Evolutionary conservation across 2,329 filamentous ascomycete genomes (phyloP).

Genomic region (Malbranchea cinnamomea): DNA sequence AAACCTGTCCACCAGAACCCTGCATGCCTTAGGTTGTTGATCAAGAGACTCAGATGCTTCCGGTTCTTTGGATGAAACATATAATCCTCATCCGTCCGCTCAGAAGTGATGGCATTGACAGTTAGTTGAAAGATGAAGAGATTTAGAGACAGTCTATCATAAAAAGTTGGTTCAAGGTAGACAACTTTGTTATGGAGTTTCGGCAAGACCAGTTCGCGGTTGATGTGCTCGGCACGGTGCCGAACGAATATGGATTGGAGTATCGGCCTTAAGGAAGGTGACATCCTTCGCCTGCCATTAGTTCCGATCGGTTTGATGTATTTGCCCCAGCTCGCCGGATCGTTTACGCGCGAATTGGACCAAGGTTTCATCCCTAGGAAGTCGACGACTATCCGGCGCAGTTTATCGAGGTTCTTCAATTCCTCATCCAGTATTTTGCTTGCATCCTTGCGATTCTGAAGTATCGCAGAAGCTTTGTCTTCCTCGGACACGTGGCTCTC

Average conservation of each 20-base stretch:
- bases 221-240: conserved; percentile 57
- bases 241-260: conserved; percentile 72
- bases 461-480: conserved; percentile 13
- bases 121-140: conserved; percentile 72
- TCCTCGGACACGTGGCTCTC: conserved; percentile 3
- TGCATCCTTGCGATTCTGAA: conserved; percentile 21
- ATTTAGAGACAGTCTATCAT: conserved; percentile 71
- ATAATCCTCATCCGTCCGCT: conserved; percentile 70
- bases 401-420: conserved; percentile 48
- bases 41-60: conserved; percentile 50
- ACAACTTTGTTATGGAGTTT: conserved; percentile 56
- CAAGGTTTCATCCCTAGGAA: conserved; percentile 69
- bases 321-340: conserved; percentile 54
- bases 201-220: conserved; percentile 50
- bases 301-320: conserved; percentile 51
- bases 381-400: conserved; percentile 49
- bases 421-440: conserved; percentile 37
- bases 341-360: conserved; percentile 46
- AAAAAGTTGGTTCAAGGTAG: conserved; percentile 64
- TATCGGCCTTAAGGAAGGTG: conserved; percentile 43
- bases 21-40: conserved; percentile 66
- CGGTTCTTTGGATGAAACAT: conserved; percentile 69
- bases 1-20: conserved; percentile 81
- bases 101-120: conserved; percentile 77
- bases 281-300: conserved; percentile 35